Evolutionary conservation across 805 yeast species (phyloP), one percentile per base, ranked within the genome.

Genomic region (Starmerella geochares): DNA sequence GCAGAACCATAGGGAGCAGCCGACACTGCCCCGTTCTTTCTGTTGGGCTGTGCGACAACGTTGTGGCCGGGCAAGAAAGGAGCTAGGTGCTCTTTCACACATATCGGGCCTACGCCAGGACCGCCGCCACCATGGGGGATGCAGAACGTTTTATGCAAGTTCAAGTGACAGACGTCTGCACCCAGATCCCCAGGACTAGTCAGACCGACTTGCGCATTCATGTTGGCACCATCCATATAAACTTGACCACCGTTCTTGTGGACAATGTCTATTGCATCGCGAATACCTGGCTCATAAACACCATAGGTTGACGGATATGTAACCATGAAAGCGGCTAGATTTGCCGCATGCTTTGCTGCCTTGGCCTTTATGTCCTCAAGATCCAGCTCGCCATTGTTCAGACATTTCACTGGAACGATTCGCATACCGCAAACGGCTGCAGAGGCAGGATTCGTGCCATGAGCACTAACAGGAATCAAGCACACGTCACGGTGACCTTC

Each of bases 41-140:
- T 57, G 9, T 67, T 54, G 65, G 71, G 36, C 60, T 80, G 75
- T 23, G 67, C 59, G 14, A 77, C 72, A 36, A 83, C 71, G 20
- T 77, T 75, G 67, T 92, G 96, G 13, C 73, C 71, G 41, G 98
- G 98, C 60, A 92, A 74, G 68, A 78, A 87, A 48, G 86, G 85
- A 39, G 74, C 76, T 60, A 92, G 72, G 66, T 86, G 95, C 45
- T 74, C 70, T 58, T 80, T 81, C 50, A 90, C 97, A 74, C 97
- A 86, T 56, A 92, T 92, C 46, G 97, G 97, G 17, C 96, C 98
- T 61, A 87, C 94, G 64, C 97, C 98, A 37, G 98, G 98, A 38
- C 98, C 98, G 65, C 98, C 98, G 64, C 98, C 98, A 63, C 98
- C 98, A 63, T 92, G 98, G 49, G 96, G 94, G 62, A 92, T 86